Base-by-base conservation (phyloP, 441 rosid species). In the Eutrema salsugineum region DNA sequence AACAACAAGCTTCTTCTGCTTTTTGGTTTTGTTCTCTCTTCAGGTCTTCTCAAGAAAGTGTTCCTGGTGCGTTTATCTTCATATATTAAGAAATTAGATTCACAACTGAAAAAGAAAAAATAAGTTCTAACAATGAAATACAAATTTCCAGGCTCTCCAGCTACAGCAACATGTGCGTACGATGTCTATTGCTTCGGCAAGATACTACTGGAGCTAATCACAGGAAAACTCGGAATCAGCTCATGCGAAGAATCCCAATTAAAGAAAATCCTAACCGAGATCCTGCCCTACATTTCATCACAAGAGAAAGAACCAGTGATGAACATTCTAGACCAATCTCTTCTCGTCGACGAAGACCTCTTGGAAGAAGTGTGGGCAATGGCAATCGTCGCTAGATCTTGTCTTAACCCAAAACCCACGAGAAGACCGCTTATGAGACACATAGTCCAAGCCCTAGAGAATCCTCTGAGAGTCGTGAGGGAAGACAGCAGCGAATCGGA, bases 321-420 rank as follows among this genome's bases (percentile, higher is more conserved):
- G 0, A 84, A 87, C 80, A 85, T 87, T 68, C 40, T 86, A 39
- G 94, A 88, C 59, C 87, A 88, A 3, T 85, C 86, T 6, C 77
- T 88, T 62, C 80, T 87, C 2, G 81, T 88, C 11, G 87, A 88
- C 8, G 94, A 88, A 63, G 94, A 88, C 79, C 82, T 88, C 14
- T 50, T 84, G 33, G 94, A 88, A 83, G 94, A 88, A 79, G 94
- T 88, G 5, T 88, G 91, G 94, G 94, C 94, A 12, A 82, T 83
- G 94, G 86, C 94, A 12, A 81, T 88, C 15, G 84, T 88, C 11
- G 94, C 94, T 5, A 81, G 79, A 60, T 88, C 91, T 4, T 88
- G 91, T 76, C 84, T 88, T 4, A 83, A 87, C 71, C 90, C 91
- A 0, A 88, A 83, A 78, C 87, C 90, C 47, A 46, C 82, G 1